Percentiles rank a stretch among this genome's conserved stretches.
These are phyloP conservation scores for Aureobasidium namibiae DNA, from an alignment of 2,329 filamentous ascomycete species.

Conservation along the genomic window DNA sequence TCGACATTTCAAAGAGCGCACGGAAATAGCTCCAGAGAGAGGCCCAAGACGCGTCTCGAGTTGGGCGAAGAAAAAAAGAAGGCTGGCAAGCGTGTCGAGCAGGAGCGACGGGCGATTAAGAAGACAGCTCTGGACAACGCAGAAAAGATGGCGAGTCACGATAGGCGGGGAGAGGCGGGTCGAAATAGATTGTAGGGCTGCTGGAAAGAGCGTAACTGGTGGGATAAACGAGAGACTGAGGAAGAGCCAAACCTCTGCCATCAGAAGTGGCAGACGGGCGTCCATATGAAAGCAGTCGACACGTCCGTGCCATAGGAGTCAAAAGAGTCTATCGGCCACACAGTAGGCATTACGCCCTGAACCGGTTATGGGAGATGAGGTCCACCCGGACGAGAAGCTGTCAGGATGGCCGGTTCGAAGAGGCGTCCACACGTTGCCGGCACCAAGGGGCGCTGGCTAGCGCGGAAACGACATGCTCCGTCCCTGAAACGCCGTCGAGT, in stretches of 20 bases:
- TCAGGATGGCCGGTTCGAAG: constrained; percentile 7
- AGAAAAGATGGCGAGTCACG: constrained; percentile 8
- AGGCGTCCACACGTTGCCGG: constrained; percentile 6
- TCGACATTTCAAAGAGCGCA: constrained; percentile 14
- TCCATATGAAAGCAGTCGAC: constrained; percentile 3
- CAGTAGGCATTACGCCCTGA: constrained; percentile 12
- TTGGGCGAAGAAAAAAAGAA: constrained; percentile 8
- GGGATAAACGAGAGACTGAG: constrained; percentile 5
- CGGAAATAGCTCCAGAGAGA: background rate
- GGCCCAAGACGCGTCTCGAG: background rate
- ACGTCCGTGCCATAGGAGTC: constrained; percentile 11
- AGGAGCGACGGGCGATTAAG: constrained; percentile 1
- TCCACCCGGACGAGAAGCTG: constrained; percentile 9
- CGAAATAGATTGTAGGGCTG: constrained; percentile 6
- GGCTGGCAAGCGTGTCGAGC: constrained; percentile 5
- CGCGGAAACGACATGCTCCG: background rate
- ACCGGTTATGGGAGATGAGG: constrained; percentile 13
- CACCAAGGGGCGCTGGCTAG: constrained; percentile 9
- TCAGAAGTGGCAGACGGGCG: constrained; percentile 3
- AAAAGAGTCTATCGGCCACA: constrained; percentile 10
- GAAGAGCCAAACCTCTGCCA: constrained; percentile 1
- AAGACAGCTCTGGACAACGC: background rate
- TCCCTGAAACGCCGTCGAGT: constrained; percentile 7
- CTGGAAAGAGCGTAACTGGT: constrained; percentile 7
- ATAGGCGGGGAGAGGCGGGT: constrained; percentile 8